Conservation (phyloP, 139 green algal species). For the Chlamydomonas applanata region DNA sequence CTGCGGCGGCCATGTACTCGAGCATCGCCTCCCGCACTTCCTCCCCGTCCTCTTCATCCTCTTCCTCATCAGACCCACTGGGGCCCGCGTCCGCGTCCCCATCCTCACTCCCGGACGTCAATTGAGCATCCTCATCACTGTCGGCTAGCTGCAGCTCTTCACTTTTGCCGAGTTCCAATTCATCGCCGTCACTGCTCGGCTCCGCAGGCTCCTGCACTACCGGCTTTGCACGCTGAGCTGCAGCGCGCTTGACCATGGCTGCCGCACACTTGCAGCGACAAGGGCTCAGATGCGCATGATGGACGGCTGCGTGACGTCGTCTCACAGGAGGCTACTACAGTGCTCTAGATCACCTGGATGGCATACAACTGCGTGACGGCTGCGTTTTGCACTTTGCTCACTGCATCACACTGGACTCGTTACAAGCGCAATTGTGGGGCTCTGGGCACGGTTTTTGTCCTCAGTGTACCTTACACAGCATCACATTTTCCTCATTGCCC, state of each 20-base stretch:
- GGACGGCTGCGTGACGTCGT: too few species aligned
- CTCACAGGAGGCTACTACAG: too few species aligned
- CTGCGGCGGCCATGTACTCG: constrained; percentile 41
- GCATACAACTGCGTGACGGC: too few species aligned
- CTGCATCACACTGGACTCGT: too few species aligned
- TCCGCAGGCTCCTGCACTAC: background rate
- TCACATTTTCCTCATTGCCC: too few species aligned
- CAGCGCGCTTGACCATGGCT: background rate
- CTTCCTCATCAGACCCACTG: constrained; percentile 15
- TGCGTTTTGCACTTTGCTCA: too few species aligned
- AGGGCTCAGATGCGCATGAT: too few species aligned
- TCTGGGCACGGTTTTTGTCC: too few species aligned
- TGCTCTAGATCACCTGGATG: too few species aligned
- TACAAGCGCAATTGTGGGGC: too few species aligned
- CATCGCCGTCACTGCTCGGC: background rate
- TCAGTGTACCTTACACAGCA: too few species aligned
- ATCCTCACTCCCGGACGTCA: constrained; percentile 47
- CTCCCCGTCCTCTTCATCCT: constrained; percentile 51
- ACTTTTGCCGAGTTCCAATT: background rate
- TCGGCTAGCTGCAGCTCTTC: constrained; percentile 1
- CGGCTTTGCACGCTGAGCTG: background rate
- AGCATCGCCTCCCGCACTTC: constrained; percentile 55
- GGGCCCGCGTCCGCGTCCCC: constrained; percentile 34
- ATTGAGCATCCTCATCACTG: constrained; percentile 17
- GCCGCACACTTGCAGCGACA: background rate